Conservation (phyloP, 1,284 basidiomycete species). For the Naganishia sp. region DNA sequence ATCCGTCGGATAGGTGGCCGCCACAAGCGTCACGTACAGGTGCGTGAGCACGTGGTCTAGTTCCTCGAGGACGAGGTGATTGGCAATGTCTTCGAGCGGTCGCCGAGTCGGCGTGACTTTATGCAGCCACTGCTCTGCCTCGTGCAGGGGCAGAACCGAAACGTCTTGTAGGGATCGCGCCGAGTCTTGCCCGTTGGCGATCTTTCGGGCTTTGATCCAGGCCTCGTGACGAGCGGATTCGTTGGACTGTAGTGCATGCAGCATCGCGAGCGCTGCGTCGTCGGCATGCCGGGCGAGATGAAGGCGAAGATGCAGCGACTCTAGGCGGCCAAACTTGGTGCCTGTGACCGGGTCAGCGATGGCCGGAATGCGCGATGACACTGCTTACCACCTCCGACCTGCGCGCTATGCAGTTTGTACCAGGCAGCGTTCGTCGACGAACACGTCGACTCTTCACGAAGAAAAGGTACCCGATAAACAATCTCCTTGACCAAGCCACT, state of each 20-base stretch:
- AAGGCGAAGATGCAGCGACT: conserved; percentile 12
- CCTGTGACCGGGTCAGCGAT: conserved; percentile 4
- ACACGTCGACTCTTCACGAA: neutral
- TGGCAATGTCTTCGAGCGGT: conserved; percentile 41
- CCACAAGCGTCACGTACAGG: conserved; percentile 49
- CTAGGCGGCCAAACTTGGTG: conserved; percentile 15
- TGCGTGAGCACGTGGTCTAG: conserved; percentile 50
- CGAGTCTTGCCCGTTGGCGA: conserved; percentile 35
- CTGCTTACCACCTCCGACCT: conserved; percentile 32
- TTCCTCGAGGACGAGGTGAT: conserved; percentile 51
- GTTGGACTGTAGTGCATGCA: conserved; percentile 16
- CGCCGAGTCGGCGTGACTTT: conserved; percentile 36
- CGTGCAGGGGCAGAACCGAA: conserved; percentile 44
- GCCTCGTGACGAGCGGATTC: conserved; percentile 10
- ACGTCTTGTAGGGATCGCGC: conserved; percentile 41
- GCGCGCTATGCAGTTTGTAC: conserved; percentile 20
- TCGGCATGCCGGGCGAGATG: conserved; percentile 22
- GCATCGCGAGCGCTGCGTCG: conserved; percentile 10
- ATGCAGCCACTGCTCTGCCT: conserved; percentile 42
- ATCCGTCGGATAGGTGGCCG: conserved; percentile 30
- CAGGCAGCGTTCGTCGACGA: conserved; percentile 12
- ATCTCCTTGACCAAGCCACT: conserved; percentile 5
- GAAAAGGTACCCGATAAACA: neutral
- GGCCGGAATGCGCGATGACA: neutral
- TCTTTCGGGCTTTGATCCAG: conserved; percentile 45